Conservation (phyloP, 2,329 filamentous ascomycete genomes). For the Penicillium decumbens region DNA sequence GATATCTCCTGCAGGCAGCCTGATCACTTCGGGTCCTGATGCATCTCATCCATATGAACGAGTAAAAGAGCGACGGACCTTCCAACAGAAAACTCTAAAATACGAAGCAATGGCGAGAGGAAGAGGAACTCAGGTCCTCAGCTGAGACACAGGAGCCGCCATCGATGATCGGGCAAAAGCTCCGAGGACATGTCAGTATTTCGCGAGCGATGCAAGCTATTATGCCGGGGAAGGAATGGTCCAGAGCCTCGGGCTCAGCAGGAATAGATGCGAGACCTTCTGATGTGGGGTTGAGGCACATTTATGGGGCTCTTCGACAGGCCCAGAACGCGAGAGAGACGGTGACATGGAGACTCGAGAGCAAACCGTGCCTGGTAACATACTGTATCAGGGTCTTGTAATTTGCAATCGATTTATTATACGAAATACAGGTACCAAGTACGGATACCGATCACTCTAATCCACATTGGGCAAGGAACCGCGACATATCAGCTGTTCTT, state of each 20-base stretch:
- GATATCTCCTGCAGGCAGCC: constrained; percentile 1
- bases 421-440: neutral
- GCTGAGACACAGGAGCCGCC: constrained; percentile 9
- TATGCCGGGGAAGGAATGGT: neutral
- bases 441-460: neutral
- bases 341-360: neutral
- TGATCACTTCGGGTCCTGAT: neutral
- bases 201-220: neutral
- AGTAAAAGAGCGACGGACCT: neutral
- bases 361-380: constrained; percentile 1
- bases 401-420: neutral
- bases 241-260: neutral
- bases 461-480: neutral
- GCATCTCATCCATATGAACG: constrained; percentile 1
- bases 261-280: constrained; percentile 1
- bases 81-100: neutral
- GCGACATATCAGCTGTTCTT: neutral
- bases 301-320: constrained; percentile 1
- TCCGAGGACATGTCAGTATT: constrained; percentile 3
- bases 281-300: constrained; percentile 4
- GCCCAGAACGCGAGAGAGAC: constrained; percentile 2
- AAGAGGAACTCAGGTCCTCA: neutral
- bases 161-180: constrained; percentile 2
- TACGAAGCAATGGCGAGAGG: neutral
- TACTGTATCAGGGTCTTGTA: neutral